Percentiles rank a stretch among this genome's conserved stretches.
phyloP scores from a whole-genome alignment of 2,329 filamentous ascomycete genomes.

The Verticillium dahliae region DNA sequence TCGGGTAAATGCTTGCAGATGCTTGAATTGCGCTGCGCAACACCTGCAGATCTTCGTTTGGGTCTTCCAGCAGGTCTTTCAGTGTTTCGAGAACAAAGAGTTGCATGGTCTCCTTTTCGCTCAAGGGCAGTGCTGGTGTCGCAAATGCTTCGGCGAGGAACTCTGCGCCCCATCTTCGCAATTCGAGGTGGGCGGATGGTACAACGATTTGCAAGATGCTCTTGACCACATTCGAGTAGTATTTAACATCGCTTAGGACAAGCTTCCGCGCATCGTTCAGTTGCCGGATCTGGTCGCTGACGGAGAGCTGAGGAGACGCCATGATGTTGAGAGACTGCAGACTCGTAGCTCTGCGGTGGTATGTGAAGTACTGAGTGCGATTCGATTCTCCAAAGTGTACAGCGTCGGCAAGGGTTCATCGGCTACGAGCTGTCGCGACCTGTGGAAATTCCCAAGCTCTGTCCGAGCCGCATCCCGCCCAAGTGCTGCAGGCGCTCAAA shows the following conservation, averaged over 20 bases:
- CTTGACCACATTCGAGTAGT: slow-evolving; percentile 88
- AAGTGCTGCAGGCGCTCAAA: not conserved
- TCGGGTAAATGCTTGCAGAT: slow-evolving; percentile 85
- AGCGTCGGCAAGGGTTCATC: slow-evolving; percentile 2
- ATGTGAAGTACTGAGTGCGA: not conserved
- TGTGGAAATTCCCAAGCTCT: slow-evolving; percentile 10
- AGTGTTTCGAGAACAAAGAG: slow-evolving; percentile 73
- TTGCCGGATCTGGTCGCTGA: slow-evolving; percentile 75
- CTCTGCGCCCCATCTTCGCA: slow-evolving; percentile 92
- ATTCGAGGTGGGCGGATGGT: slow-evolving; percentile 64
- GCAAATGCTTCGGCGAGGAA: slow-evolving; percentile 96
- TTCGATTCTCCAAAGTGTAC: not conserved
- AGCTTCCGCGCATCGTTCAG: slow-evolving; percentile 86
- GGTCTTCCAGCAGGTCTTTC: slow-evolving; percentile 60
- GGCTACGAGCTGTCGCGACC: slow-evolving; percentile 10
- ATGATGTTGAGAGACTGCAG: slow-evolving; percentile 27
- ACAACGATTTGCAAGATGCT: slow-evolving; percentile 90
- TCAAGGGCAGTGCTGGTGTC: slow-evolving; percentile 71
- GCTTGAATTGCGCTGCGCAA: slow-evolving; percentile 83
- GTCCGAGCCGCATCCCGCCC: slow-evolving; percentile 7
- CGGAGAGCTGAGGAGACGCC: slow-evolving; percentile 46
- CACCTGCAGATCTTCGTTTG: slow-evolving; percentile 72
- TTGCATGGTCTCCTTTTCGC: slow-evolving; percentile 76
- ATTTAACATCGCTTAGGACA: slow-evolving; percentile 76
- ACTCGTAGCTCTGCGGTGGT: not conserved